Conservation (phyloP, 495 filamentous ascomycete species). For the Podospora comata region DNA sequence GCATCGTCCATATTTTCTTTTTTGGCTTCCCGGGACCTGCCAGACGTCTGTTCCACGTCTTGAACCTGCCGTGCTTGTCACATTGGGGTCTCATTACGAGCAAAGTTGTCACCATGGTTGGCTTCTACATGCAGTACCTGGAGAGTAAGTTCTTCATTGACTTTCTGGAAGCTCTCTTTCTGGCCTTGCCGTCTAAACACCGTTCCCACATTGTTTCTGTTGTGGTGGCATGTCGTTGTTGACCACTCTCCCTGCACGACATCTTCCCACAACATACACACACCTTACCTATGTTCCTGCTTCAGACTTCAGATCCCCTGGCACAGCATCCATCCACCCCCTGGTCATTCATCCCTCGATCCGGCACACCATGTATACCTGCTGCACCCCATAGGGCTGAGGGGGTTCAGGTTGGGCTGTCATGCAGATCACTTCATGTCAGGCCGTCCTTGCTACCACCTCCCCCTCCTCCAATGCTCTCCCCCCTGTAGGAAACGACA, state of each 20-base stretch:
- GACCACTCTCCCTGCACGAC: slow-evolving; percentile 26
- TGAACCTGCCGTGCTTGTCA: slow-evolving; percentile 12
- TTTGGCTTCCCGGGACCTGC: slow-evolving; percentile 21
- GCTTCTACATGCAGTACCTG: slow-evolving; percentile 63
- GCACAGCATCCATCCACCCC: slow-evolving; percentile 19
- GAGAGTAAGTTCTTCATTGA: slow-evolving; percentile 54
- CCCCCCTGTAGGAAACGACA: slow-evolving; percentile 4
- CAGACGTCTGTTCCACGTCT: slow-evolving; percentile 9
- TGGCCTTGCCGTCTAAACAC: slow-evolving; percentile 11
- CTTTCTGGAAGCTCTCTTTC: background rate
- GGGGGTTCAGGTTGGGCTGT: slow-evolving; percentile 42
- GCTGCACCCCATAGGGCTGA: slow-evolving; percentile 33
- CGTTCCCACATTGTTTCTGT: slow-evolving; percentile 21
- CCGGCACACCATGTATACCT: slow-evolving; percentile 14
- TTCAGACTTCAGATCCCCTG: slow-evolving; percentile 24
- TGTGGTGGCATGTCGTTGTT: slow-evolving; percentile 29
- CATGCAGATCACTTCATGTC: slow-evolving; percentile 45
- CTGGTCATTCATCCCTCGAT: slow-evolving; percentile 19
- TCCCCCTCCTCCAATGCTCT: background rate
- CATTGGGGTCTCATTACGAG: slow-evolving; percentile 15
- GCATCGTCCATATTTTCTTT: slow-evolving; percentile 25
- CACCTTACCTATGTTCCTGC: slow-evolving; percentile 22
- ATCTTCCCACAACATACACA: slow-evolving; percentile 24
- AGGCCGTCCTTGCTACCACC: slow-evolving; percentile 32
- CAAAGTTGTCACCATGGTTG: slow-evolving; percentile 48